These are phyloP conservation scores for Aureobasidium sp. DNA, from an alignment of 2,329 filamentous ascomycete genomes.

Conservation along the genomic window DNA sequence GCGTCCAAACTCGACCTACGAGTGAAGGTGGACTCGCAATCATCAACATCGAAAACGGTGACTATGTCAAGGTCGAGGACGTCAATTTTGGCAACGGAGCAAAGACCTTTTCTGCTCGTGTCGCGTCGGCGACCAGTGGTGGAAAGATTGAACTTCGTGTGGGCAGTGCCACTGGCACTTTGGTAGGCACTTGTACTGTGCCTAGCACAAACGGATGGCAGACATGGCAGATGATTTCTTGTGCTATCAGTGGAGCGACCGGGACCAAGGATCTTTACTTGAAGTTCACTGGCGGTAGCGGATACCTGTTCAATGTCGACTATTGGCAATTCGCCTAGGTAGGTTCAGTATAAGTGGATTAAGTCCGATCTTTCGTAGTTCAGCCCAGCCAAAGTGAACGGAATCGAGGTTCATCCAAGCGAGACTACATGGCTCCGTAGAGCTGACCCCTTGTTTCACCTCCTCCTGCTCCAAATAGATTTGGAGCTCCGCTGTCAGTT, in stretches of 20 bases:
- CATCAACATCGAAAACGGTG: background rate
- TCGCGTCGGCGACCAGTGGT: background rate
- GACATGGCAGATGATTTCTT: background rate
- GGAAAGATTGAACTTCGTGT: background rate
- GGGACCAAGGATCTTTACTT: background rate
- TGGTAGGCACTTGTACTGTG: background rate
- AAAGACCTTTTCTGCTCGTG: background rate
- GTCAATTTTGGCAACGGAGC: background rate
- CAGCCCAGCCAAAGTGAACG: too few species aligned
- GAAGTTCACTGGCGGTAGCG: background rate
- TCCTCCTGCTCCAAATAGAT: too few species aligned
- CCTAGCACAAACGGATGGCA: background rate
- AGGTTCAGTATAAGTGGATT: background rate
- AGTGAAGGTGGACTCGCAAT: background rate
- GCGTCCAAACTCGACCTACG: background rate
- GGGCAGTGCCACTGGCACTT: background rate
- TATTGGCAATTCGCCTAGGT: conserved; percentile 2
- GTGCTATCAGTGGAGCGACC: background rate
- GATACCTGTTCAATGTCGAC: background rate
- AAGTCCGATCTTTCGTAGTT: background rate
- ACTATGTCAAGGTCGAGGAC: background rate
- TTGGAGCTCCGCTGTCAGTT: too few species aligned
- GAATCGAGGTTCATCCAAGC: too few species aligned
- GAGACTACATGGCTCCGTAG: too few species aligned
- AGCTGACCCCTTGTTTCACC: too few species aligned